A percentile compares a stretch with the other conserved stretches of the same genome.
Conservation (phyloP, 148 eudicot species). For the Rhododendron ovatum region DNA sequence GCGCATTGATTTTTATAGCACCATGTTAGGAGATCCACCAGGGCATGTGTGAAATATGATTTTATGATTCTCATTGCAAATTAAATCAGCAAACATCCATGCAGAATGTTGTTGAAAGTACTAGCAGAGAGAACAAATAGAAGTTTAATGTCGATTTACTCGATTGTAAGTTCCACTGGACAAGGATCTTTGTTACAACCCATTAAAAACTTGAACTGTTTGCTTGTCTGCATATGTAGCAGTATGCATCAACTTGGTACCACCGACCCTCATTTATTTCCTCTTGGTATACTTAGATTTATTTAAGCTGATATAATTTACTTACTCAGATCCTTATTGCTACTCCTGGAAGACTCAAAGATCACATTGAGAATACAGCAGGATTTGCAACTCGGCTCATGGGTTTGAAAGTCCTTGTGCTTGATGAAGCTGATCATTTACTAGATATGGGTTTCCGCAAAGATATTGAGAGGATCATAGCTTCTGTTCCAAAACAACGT, state of each 20-base stretch:
- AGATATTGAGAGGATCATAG: constrained; percentile 77
- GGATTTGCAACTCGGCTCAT: constrained; percentile 85
- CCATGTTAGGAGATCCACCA: neutral
- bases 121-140: neutral
- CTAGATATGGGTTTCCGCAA: constrained; percentile 97
- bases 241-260: neutral
- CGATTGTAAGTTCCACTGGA: neutral
- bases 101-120: neutral
- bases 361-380: constrained; percentile 86
- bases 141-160: neutral
- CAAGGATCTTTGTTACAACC: neutral
- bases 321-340: constrained; percentile 80
- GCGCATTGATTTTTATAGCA: neutral
- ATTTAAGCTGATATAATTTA: neutral
- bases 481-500: constrained; percentile 91
- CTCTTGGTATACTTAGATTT: neutral
- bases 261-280: constrained; percentile 1
- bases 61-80: neutral
- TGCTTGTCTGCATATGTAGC: neutral
- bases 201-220: neutral
- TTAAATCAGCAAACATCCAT: neutral
- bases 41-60: neutral
- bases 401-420: constrained; percentile 95
- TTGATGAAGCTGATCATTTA: constrained; percentile 97
- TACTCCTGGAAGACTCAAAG: constrained; percentile 93